Evolutionary conservation across 1,139 yeast genomes (phyloP), one percentile per base, ranked within the genome.

Genomic region (Pichia sp.): DNA sequence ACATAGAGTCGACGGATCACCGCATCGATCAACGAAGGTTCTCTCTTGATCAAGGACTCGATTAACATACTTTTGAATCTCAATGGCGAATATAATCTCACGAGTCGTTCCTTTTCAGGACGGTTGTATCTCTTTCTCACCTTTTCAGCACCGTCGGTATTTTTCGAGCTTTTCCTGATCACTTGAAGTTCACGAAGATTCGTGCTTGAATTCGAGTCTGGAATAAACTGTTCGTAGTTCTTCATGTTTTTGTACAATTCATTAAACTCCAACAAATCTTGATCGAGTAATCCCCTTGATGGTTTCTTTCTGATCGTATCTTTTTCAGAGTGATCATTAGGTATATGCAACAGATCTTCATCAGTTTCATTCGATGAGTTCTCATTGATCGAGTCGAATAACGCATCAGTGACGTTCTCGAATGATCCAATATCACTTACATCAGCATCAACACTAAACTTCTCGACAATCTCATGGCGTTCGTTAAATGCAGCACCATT

Each of bases 61-160:
- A 58, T 32, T 34, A 61, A 35, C 18, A 44, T 42, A n/a, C 51
- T 41, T 44, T 59, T 58, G 4, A 54, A 35, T 27, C 58, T 39
- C 18, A 58, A 42, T 2, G 57, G 42, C 11, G 57, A 32, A 21
- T 41, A 45, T 9, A 55, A 30, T 35, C 57, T 40, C 3, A 53
- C 32, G 17, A 42, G 33, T 24, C 50, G 51, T 17, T 53, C 28
- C 28, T 53, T 56, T 31, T 56, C 53, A 9, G 37, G 34, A 5
- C 24, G 15, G 5, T 40, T 30, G 40, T 51, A 53, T 5, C 15
- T 27, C 21, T 50, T 40, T 46, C 44, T 45, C 15, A 45, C 15
- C 18, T 35, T 34, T 18, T n/a, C 27, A 14, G 18, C 34, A 12
- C 15, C 28, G 32, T 20, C 14, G 10, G 22, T 34, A 36, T 17